Percentiles rank a stretch among this genome's conserved stretches.
Evolutionary conservation across 352 stramenopile species (phyloP).

Genomic region (Aphanomyces invadans): DNA sequence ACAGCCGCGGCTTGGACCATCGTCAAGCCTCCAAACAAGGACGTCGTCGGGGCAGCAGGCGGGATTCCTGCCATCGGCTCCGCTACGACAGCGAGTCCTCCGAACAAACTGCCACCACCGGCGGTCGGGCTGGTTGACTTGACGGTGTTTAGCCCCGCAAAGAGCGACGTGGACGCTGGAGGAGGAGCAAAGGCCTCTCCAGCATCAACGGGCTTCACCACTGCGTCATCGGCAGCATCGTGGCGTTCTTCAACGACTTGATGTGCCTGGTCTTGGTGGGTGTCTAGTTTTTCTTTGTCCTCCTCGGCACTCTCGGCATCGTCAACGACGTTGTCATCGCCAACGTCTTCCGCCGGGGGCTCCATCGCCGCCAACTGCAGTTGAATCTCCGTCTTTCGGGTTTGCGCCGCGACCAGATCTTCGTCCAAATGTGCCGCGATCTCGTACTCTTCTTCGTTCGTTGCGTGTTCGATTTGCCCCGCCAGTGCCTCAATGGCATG

Average conservation of each 20-base stretch:
- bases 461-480: conserved; percentile 57
- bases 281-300: background rate
- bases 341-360: background rate
- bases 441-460: conserved; percentile 64
- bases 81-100: conserved; percentile 26
- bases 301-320: conserved; percentile 9
- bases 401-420: conserved; percentile 48
- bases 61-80: background rate
- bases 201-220: too few relatives aligned
- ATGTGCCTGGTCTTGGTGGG: conserved; percentile 28
- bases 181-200: too few relatives aligned
- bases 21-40: conserved; percentile 27
- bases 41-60: conserved; percentile 8
- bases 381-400: conserved; percentile 41
- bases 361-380: conserved; percentile 32
- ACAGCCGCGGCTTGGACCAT: background rate
- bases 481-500: conserved; percentile 39
- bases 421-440: conserved; percentile 50
- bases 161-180: conserved; percentile 13
- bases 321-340: conserved; percentile 2
- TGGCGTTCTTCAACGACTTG: too few relatives aligned
- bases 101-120: conserved; percentile 28
- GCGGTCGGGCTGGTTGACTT: background rate
- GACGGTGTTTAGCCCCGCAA: conserved; percentile 26
- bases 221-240: conserved; percentile 29